Conservation (phyloP, 371 early-diverging fungal species). For the Capillidium rhysosporum region DNA sequence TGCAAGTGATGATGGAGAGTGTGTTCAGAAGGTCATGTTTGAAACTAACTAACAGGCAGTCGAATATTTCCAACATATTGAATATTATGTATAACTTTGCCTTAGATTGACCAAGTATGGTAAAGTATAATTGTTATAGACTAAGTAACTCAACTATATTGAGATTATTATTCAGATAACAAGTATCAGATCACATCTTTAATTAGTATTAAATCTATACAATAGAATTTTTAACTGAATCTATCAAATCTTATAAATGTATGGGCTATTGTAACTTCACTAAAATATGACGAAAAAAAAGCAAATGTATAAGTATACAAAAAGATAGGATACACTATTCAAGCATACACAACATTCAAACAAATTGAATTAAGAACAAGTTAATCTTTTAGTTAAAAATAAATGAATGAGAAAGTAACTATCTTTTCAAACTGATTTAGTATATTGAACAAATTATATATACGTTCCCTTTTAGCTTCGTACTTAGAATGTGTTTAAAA, state of each 20-base stretch:
- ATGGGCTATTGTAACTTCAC: background rate
- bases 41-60: constrained; percentile 78
- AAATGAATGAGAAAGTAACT: background rate
- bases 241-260: constrained; percentile 6
- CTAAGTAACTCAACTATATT: constrained; percentile 47
- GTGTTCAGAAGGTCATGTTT: constrained; percentile 89
- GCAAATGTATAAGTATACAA: constrained; percentile 50
- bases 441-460: constrained; percentile 61
- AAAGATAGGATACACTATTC: constrained; percentile 85
- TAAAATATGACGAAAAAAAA: constrained; percentile 12
- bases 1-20: too few relatives aligned
- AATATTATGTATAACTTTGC: constrained; percentile 94
- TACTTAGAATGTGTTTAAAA: constrained; percentile 23
- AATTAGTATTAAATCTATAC: constrained; percentile 39
- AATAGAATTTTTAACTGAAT: constrained; percentile 1
- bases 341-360: constrained; percentile 84
- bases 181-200: constrained; percentile 59
- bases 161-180: constrained; percentile 48
- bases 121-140: constrained; percentile 78
- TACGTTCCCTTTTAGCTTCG: constrained; percentile 61
- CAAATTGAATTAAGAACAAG: constrained; percentile 23
- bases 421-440: constrained; percentile 69
- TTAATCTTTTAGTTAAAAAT: background rate
- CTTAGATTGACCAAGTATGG: constrained; percentile 83
- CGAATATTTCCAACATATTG: constrained; percentile 84